Evolutionary conservation across 1,284 basidiomycete species (phyloP), one percentile per base, ranked within the genome.

Genomic region (Leccinum brunneo-olivaceum): DNA sequence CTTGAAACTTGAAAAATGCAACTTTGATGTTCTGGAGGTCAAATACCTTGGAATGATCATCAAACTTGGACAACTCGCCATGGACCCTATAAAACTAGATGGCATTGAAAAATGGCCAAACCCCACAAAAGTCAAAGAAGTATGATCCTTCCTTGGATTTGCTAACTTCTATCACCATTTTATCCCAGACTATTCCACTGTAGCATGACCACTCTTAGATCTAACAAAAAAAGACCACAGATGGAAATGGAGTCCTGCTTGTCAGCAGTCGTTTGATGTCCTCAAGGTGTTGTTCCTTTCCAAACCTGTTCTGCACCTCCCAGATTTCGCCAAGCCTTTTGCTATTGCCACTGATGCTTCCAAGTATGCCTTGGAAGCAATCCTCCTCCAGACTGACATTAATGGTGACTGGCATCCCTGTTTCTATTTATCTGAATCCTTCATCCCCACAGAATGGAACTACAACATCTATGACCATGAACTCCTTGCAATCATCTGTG

Each of bases 391-490:
- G 44, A 16, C 48, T 19, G 43, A 64, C 32, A 11, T 34, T 0
- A 53, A 65, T 27, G 54, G 55, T 4, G 28, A 45, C n/a, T 58
- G 28, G 28, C 28, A 29, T n/a, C 28, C 28, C n/a, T 25, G 24
- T 25, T 25, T 11, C 5, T 25, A 25, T 11, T 11, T 25, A 7
- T 25, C 24, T 2, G 8, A 29, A 15, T 15, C 28, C 11, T 29
- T 29, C n/a, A n/a, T 8, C n/a, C 28, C 14, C 1, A 7, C 28
- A 1, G 28, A 29, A 29, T 3, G n/a, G 3, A 29, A 29, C n/a
- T 29, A 29, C 4, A 58, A 35, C 60, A 65, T 24, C 57, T 63
- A 3, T 36, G 61, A 66, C 5, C 77, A 5, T 2, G 24, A 25
- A 25, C 24, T 25, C 24, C 24, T 25, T 2, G 24, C 24, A 7